phyloP scores from a whole-genome alignment of 163 green algal species.

The Chlorella variabilis region DNA sequence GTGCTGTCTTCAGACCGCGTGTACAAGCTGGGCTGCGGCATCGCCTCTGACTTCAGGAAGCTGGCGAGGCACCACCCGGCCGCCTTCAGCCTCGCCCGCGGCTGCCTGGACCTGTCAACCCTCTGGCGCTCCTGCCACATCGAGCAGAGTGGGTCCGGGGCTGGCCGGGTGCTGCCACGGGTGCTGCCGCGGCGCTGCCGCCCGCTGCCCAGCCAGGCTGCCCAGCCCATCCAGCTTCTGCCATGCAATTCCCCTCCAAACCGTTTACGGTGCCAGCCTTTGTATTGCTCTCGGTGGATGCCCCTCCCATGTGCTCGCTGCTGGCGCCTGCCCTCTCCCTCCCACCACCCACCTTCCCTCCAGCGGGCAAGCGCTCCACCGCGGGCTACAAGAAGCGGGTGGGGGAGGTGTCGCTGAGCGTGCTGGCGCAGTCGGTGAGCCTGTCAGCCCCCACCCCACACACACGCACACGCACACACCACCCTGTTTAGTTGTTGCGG shows the following conservation, averaged over 20 bases:
- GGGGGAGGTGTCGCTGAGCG: conserved; percentile 51
- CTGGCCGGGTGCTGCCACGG: background rate
- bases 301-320: too few relatives aligned
- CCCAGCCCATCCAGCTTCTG: background rate
- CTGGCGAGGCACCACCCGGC: conserved; percentile 41
- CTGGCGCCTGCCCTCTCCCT: background rate
- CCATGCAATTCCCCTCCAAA: background rate
- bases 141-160: conserved; percentile 4
- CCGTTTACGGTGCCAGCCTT: too few relatives aligned
- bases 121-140: conserved; percentile 41
- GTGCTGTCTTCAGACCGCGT: conserved; percentile 28
- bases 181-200: background rate
- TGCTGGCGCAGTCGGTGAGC: conserved; percentile 42
- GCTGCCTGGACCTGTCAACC: conserved; percentile 51
- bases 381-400: conserved; percentile 13
- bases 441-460: too few relatives aligned
- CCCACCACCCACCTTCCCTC: background rate
- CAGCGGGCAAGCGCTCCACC: conserved; percentile 34
- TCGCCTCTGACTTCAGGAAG: conserved; percentile 59
- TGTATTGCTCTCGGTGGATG: too few relatives aligned
- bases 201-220: background rate
- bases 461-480: too few relatives aligned
- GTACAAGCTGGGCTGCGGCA: conserved; percentile 60
- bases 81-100: conserved; percentile 13
- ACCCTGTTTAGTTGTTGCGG: too few relatives aligned